A percentile compares a stretch with the other conserved stretches of the same genome.
Conservation (phyloP, 192 early-diverging fungal genomes). For the Gonapodya sp. region DNA sequence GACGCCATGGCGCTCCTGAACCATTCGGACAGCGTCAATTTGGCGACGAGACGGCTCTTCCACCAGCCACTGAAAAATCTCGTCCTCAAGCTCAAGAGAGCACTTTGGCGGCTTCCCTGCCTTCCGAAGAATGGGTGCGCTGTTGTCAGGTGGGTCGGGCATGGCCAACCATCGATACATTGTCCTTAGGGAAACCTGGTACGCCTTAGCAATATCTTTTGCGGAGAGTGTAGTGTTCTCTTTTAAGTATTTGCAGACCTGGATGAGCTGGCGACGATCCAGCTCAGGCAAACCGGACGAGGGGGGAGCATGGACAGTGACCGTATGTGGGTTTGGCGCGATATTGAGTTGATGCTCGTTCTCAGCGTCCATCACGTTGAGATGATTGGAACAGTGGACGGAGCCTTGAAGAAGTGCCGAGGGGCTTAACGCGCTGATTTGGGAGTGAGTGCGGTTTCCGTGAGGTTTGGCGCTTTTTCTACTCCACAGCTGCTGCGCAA, state of each 20-base stretch:
- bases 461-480: too few relatives aligned
- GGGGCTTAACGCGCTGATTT: too few relatives aligned
- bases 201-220: neutral
- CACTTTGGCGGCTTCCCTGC: neutral
- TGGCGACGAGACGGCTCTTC: neutral
- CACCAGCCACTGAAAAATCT: neutral
- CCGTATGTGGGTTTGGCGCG: neutral
- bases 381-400: too few relatives aligned
- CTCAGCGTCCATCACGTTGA: too few relatives aligned
- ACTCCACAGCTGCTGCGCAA: too few relatives aligned
- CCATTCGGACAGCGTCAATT: neutral
- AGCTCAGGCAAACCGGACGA: neutral
- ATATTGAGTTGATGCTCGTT: neutral
- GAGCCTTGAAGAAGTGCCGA: too few relatives aligned
- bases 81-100: neutral
- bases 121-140: neutral
- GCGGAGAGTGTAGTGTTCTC: neutral
- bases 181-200: neutral
- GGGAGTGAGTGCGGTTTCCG: too few relatives aligned
- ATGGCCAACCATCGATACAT: neutral
- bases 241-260: neutral
- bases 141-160: neutral
- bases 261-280: neutral
- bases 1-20: neutral
- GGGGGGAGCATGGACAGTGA: neutral